Evolutionary conservation across 2,329 filamentous ascomycete genomes (phyloP), one percentile per base, ranked within the genome.

Genomic region (Clarireedia homoeocarpa): DNA sequence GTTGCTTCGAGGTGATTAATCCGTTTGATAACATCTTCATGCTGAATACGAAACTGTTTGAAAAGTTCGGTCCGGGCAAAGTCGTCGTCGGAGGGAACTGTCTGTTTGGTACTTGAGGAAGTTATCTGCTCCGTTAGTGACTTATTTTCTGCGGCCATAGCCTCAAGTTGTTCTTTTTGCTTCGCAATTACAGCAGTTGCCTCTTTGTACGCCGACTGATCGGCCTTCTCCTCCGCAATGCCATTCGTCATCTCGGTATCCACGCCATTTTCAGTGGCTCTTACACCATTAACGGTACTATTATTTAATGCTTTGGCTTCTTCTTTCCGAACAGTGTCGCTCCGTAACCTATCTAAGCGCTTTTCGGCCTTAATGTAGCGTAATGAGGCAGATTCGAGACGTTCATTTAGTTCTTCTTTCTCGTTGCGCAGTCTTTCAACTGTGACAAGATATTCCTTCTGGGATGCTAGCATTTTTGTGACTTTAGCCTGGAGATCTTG

Each of bases 311-410:
- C 91, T 72, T 96, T 89, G 66, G 90, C 88, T 70, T 97, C 94
- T 58, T 99, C 73, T 70, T 95, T 96, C 59, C 91, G 88, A 1
- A 96, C 91, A 56, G 95, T 91, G 15, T 84, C 75, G 68, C 94
- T 99, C 71, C 89, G 92, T 24, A 87, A 83, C 45, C 94, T 84
- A 70, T 99, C 94, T 52, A 97, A 77, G 70, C 91, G 94, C 75
- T 95, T 95, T 71, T 99, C 94, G 0, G 94, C 94, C 63, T 95
- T 89, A 75, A 97, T 89, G 67, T 95, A 97, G 62, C 94, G 83
- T 58, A 95, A 77, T 5, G 91, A 95, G 15, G 92, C 94, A 36
- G 83, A 86, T 68, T 97, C 92, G 20, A 97, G 77, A 60, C 92
- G 87, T 66, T 94, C 88, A 48, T 89, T 89, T 3, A 96, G 77